Conservation (phyloP, 495 filamentous ascomycete species). For the Hypoxylon lenormandii region DNA sequence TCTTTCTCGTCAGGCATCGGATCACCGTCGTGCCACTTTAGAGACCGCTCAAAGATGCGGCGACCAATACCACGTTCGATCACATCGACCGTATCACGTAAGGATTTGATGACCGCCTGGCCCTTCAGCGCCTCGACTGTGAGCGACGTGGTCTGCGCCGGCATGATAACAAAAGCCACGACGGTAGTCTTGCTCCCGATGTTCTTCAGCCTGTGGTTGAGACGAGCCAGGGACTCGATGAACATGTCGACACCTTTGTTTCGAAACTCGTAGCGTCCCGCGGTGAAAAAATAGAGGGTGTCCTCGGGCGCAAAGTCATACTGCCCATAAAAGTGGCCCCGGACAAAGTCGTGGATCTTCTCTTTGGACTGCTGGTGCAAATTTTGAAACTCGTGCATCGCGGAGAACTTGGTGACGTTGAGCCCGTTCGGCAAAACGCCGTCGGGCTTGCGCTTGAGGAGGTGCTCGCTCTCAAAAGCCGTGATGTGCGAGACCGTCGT, state of each 20-base stretch:
- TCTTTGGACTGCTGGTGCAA: slow-evolving; percentile 94
- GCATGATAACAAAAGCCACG: slow-evolving; percentile 99
- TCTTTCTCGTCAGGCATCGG: slow-evolving; percentile 95
- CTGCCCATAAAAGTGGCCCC: slow-evolving; percentile 97
- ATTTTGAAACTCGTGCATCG: slow-evolving; percentile 99
- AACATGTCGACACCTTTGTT: slow-evolving; percentile 99
- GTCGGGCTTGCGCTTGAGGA: slow-evolving; percentile 97
- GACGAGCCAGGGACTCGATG: slow-evolving; percentile 90
- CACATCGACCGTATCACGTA: slow-evolving; percentile 88
- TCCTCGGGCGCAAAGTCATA: slow-evolving; percentile 97
- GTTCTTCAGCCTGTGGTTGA: slow-evolving; percentile 91
- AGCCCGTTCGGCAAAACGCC: slow-evolving; percentile 95
- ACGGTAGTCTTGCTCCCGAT: slow-evolving; percentile 90
- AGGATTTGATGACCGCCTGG: slow-evolving; percentile 95
- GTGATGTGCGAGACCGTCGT: slow-evolving; percentile 99
- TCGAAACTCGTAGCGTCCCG: slow-evolving; percentile 94
- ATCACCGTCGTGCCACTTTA: slow-evolving; percentile 94
- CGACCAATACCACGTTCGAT: slow-evolving; percentile 91
- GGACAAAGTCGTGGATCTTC: slow-evolving; percentile 97
- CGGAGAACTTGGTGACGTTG: slow-evolving; percentile 98
- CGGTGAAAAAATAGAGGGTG: slow-evolving; percentile 97
- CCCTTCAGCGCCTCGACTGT: slow-evolving; percentile 97
- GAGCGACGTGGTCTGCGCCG: slow-evolving; percentile 93
- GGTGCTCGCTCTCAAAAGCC: slow-evolving; percentile 95
- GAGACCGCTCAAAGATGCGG: slow-evolving; percentile 90